Evolutionary conservation across 2,329 filamentous ascomycete species (phyloP), one percentile per base, ranked within the genome.

Genomic region (Penicillium griseofulvum): DNA sequence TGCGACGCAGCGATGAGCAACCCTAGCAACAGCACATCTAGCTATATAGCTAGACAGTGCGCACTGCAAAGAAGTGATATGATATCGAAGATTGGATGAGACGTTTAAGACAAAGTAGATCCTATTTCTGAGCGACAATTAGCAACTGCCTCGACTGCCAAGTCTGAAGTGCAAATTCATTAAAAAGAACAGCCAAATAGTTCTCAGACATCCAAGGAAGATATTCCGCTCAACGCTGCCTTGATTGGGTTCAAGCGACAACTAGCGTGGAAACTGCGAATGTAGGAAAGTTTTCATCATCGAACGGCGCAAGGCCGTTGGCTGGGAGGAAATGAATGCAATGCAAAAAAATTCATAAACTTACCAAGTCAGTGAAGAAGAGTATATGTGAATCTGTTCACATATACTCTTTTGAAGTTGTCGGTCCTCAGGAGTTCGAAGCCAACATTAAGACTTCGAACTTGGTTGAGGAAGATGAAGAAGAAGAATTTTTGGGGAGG

Each of bases 221-320:
- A 67, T 67, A 64, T 62, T 67, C 64, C 70, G 69, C 68, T 64
- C 70, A 72, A 54, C 55, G 66, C 63, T 65, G 66, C 67, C 69
- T 68, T 59, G 59, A 60, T 68, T 69, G 64, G 69, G 69, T 71
- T 71, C 65, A 68, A 65, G 54, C 68, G 68, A 71, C 66, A 68
- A 58, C 70, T 71, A 70, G 68, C 69, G 70, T 72, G 70, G 68
- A 72, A 72, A 71, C 70, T 72, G 70, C 72, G 72, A 74, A 74
- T 74, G 71, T 74, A 70, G 71, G 70, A 73, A 68, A 57, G 36
- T 71, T 74, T 74, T 74, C 72, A 74, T 74, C 72, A 73, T 74
- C 65, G 60, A 59, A 70, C 59, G 56, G 56, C 56, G 14, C 44
- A 24, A 54, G 45, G 62, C 63, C 60, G 49, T 46, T 62, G 60